Evolutionary conservation across 208 protist genomes (phyloP), one percentile per base, ranked within the genome.

Genomic region (Trypanosoma cruzi): DNA sequence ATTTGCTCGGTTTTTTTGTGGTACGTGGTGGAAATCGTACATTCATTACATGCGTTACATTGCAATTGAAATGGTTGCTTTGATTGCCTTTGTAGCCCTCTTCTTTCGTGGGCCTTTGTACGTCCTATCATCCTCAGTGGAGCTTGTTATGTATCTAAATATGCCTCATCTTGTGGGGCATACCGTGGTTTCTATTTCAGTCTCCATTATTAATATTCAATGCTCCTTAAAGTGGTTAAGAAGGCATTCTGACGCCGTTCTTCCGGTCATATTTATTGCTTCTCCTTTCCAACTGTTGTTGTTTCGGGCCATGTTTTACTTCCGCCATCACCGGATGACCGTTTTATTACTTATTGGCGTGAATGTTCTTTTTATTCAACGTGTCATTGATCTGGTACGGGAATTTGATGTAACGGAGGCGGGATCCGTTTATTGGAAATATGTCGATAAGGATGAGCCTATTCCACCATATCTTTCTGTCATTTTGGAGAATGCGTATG

Each of bases 11-110:
- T 90, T 90, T 73, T 73, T 96, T 48, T 74, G 80, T 67, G 81
- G 83, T 58, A 74, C 82, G 36, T 96, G 90, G 88, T 96, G 90
- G 88, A 44, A 64, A 53, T 65, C 79, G 4, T 81, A 89, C 73
- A 88, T 94, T 61, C 71, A 85, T 71, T 77, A 66, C 22, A 88
- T 96, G 74, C 88, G 90, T 16, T 79, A 92, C 75, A 91, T 89
- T 53, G 82, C 78, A 26, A 75, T 93, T 57, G 37, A 67, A 54
- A 77, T 89, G 69, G 79, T 85, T 32, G 42, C 80, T 10, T 24
- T 77, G 1, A 82, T 85, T 56, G 66, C 60, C 18, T 7, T 80
- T 32, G 29, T 72, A 40, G 73, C 80, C 14, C 48, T 67, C 0
- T 65, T 82, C 0, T 68, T 54, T 37, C 56, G 73, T 16, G 88